phyloP scores from a whole-genome alignment of 1,284 basidiomycete species.

The Psilocybe mexicana region DNA sequence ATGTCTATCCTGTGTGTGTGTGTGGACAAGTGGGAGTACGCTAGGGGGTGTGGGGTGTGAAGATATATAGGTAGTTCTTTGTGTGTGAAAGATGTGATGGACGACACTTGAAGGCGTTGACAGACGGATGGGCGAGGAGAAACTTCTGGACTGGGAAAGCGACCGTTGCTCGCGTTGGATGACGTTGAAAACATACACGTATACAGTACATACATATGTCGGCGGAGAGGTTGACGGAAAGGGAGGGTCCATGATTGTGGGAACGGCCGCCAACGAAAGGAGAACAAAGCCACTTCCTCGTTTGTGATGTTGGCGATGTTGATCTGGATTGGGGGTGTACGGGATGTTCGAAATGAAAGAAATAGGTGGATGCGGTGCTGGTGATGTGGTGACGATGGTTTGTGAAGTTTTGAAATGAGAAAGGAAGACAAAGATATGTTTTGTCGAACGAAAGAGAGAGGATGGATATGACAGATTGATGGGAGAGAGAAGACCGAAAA shows the following conservation, averaged over 20 bases:
- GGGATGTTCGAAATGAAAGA: not conserved
- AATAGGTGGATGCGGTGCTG: too few relatives aligned
- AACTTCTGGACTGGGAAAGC: not conserved
- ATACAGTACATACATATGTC: not conserved
- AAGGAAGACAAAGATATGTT: not conserved
- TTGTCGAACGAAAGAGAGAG: not conserved
- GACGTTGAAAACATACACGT: not conserved
- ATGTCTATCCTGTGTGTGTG: not conserved
- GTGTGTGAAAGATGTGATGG: too few relatives aligned
- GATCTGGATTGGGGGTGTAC: not conserved
- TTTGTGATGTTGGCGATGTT: not conserved
- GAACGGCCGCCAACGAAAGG: not conserved
- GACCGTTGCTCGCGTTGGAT: not conserved
- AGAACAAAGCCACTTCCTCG: conserved; percentile 7
- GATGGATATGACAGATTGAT: conserved; percentile 8
- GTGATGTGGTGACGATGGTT: too few relatives aligned
- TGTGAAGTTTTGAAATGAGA: not conserved
- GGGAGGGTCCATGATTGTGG: not conserved
- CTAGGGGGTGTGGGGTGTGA: too few relatives aligned
- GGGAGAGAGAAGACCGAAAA: conserved; percentile 9
- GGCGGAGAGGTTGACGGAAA: not conserved
- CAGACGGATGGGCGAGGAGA: not conserved
- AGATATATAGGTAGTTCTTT: too few relatives aligned
- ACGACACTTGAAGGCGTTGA: not conserved
- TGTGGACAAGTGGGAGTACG: not conserved